Conservation (phyloP, 352 stramenopile genomes). For the Phytophthora melonis region DNA sequence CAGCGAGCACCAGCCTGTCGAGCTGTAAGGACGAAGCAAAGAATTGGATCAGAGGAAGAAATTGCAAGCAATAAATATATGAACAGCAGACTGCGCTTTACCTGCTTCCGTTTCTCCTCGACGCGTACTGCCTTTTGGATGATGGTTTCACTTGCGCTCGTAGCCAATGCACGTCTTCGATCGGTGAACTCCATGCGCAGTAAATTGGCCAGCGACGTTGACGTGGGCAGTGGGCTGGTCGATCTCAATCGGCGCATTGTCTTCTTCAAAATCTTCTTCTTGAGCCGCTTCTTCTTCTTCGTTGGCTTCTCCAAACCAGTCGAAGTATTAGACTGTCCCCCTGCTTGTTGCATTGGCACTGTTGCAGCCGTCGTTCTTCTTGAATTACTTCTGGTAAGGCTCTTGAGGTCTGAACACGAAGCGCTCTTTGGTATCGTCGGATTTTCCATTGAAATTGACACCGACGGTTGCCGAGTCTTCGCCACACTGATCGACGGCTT, state of each 20-base stretch:
- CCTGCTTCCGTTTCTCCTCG: slow-evolving; percentile 73
- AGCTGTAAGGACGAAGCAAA: slow-evolving; percentile 15
- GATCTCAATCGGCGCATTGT: not conserved
- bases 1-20: slow-evolving; percentile 64
- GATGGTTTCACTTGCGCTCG: slow-evolving; percentile 42
- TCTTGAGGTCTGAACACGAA: slow-evolving; percentile 17
- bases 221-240: slow-evolving; percentile 8
- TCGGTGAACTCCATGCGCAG: slow-evolving; percentile 49
- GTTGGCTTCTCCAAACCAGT: slow-evolving; percentile 5
- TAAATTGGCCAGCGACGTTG: slow-evolving; percentile 45
- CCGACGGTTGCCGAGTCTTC: slow-evolving; percentile 11
- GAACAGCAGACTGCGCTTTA: slow-evolving; percentile 21
- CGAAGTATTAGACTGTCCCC: not conserved
- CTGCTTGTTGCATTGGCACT: not conserved
- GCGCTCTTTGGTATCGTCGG: not conserved
- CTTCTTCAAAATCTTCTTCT: slow-evolving; percentile 28
- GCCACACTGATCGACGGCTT: slow-evolving; percentile 2
- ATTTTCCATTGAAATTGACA: not conserved
- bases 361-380: not conserved
- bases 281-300: slow-evolving; percentile 28
- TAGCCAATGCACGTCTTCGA: slow-evolving; percentile 5
- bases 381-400: not conserved
- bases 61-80: not conserved
- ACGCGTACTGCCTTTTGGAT: slow-evolving; percentile 55
- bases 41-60: not conserved